These are phyloP conservation scores for Wickerhamiella parazyma DNA, from an alignment of 805 yeast species.

Conservation along the genomic window DNA sequence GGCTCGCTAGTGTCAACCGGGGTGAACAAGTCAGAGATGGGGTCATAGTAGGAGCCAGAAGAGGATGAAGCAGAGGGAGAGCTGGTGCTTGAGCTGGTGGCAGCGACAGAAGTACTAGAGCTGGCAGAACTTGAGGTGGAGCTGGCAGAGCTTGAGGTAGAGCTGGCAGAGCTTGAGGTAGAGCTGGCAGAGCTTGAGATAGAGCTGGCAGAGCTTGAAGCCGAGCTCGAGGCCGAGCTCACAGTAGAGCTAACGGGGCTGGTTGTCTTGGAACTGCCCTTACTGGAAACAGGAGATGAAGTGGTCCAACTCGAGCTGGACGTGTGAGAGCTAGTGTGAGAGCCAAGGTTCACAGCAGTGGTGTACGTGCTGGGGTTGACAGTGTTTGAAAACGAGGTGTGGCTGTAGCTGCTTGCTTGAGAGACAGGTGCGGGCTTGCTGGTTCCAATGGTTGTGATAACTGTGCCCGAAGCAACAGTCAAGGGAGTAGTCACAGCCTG, in stretches of 20 bases:
- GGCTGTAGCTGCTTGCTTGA: conserved; percentile 22
- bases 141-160: conserved; percentile 10
- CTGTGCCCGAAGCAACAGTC: conserved; percentile 24
- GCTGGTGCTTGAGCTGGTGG: conserved; percentile 9
- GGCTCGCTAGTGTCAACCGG: conserved; percentile 36
- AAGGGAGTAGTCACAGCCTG: conserved; percentile 23
- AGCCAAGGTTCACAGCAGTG: conserved; percentile 10
- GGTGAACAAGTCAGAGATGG: conserved; percentile 33
- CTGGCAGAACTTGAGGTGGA: conserved; percentile 12
- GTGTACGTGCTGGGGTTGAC: conserved; percentile 25
- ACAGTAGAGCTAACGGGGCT: conserved; percentile 1
- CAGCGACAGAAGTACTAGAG: conserved; percentile 1
- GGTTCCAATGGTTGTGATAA: conserved; percentile 24
- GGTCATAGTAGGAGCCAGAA: conserved; percentile 18
- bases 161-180: conserved; percentile 8
- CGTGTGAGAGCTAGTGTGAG: not conserved
- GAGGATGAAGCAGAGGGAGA: conserved; percentile 12
- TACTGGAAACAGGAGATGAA: conserved; percentile 7
- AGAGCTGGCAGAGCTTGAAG: conserved; percentile 5
- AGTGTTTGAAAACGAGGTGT: conserved; percentile 22
- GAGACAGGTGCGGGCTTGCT: conserved; percentile 25
- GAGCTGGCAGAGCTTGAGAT: conserved; percentile 13
- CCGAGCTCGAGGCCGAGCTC: not conserved
- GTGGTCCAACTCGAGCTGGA: not conserved
- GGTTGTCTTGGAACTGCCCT: not conserved